Evolutionary conservation across 306 rosid species (phyloP), one percentile per base, ranked within the genome.

Genomic region (Prunus mira): DNA sequence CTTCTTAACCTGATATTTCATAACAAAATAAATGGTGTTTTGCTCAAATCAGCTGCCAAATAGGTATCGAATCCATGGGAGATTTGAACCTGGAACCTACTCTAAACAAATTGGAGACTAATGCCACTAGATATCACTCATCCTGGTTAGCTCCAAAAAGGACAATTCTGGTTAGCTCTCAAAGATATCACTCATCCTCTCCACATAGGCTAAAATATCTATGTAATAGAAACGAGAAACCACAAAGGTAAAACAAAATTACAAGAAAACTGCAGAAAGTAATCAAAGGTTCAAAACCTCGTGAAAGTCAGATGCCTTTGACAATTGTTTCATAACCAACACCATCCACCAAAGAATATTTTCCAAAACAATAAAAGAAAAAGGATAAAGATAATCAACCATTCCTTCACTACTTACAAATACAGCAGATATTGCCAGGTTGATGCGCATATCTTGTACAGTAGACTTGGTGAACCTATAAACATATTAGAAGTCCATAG

Each of bases 391-490:
- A 61, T n/a, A 47, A 78, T 41, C 25, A 54, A 67, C 60, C 76
- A 73, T 43, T 82, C 74, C 69, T 73, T 75, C 58, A 62, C 52
- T 52, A 90, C 99, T 92, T 86, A 92, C 99, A 84, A 95, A 95
- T 77, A 76, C 93, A 57, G 93, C 97, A 58, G 97, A 75, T 77
- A 95, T 87, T 80, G 89, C 97, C 82, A 95, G 78, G 88, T 95
- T 95, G 87, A 95, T 95, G 41, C 82, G 93, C 18, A 70, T 86
- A 80, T 90, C 99, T 82, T 84, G 88, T 79, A 72, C 72, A 81
- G 89, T 83, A n/a, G 97, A 95, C 78, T 90, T 95, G 71, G 96
- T 72, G 85, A 86, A 88, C 91, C 99, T 95, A 90, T 81, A 81
- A 89, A 83, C 73, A 77, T 78, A 79, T 58, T 72, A 77, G 67